A percentile compares a stretch with the other conserved stretches of the same genome.
phyloP scores from a whole-genome alignment of 2,329 filamentous ascomycete species.

The Aspergillus quadricinctus region DNA sequence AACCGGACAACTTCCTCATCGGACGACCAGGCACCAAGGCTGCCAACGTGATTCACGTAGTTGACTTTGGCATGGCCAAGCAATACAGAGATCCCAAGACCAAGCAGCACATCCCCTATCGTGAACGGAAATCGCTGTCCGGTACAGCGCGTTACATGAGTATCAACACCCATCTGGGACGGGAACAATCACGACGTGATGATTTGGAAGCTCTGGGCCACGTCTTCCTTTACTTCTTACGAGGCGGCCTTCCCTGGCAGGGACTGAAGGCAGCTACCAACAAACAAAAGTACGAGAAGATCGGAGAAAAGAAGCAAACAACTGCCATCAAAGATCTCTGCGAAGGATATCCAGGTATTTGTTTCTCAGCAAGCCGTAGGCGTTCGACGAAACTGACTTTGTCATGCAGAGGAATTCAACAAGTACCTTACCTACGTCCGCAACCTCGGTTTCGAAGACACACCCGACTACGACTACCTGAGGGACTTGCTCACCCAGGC shows the following conservation, averaged over 20 bases:
- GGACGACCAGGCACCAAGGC: slow-evolving; percentile 86
- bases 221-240: slow-evolving; percentile 66
- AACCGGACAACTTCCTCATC: slow-evolving; percentile 98
- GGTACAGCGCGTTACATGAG: slow-evolving; percentile 98
- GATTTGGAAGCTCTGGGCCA: slow-evolving; percentile 81
- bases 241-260: slow-evolving; percentile 64
- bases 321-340: slow-evolving; percentile 95
- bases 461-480: slow-evolving; percentile 96
- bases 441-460: slow-evolving; percentile 97
- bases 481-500: slow-evolving; percentile 95
- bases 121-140: slow-evolving; percentile 93
- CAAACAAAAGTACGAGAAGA: slow-evolving; percentile 99
- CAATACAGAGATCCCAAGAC: slow-evolving; percentile 98
- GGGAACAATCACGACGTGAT: slow-evolving; percentile 92
- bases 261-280: slow-evolving; percentile 65
- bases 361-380: not conserved
- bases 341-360: slow-evolving; percentile 76
- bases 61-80: slow-evolving; percentile 99
- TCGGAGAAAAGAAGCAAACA: slow-evolving; percentile 99
- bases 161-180: slow-evolving; percentile 96
- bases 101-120: slow-evolving; percentile 97
- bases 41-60: slow-evolving; percentile 97
- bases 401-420: slow-evolving; percentile 73
- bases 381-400: not conserved
- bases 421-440: slow-evolving; percentile 97